Conservation (phyloP, 257 asterid genomes). For the Solanum rostratum region DNA sequence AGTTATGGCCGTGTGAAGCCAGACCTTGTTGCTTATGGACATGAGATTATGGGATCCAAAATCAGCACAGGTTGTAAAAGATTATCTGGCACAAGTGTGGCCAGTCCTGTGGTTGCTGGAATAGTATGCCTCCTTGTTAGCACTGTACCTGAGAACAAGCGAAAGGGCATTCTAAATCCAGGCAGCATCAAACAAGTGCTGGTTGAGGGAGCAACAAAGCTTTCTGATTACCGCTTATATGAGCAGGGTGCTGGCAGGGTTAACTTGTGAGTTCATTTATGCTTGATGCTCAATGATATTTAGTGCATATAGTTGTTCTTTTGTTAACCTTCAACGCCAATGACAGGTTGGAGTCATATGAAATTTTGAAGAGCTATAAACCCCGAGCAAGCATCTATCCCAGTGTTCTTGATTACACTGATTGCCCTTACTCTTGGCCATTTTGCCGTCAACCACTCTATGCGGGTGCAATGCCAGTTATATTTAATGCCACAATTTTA, state of each 20-base stretch:
- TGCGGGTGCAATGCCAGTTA: conserved; percentile 95
- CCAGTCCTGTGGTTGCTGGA: conserved; percentile 99
- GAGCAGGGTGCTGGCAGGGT: conserved; percentile 99
- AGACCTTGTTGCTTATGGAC: conserved; percentile 92
- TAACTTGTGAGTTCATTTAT: conserved; percentile 64
- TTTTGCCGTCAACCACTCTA: conserved; percentile 93
- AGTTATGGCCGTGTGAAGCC: conserved; percentile 98
- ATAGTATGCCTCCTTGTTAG: conserved; percentile 94
- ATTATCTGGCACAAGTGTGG: conserved; percentile 95
- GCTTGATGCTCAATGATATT: not conserved
- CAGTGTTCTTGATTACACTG: conserved; percentile 68
- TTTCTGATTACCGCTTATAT: conserved; percentile 81
- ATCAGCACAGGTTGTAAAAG: conserved; percentile 94
- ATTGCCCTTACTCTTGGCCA: conserved; percentile 99
- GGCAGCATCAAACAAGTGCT: conserved; percentile 92
- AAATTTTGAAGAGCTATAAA: conserved; percentile 69
- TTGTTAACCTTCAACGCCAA: conserved; percentile 6
- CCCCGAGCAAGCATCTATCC: conserved; percentile 98
- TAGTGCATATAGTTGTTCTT: not conserved
- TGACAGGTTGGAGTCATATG: conserved; percentile 72
- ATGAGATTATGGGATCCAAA: conserved; percentile 94
- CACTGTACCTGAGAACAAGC: conserved; percentile 62
- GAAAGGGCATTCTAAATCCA: conserved; percentile 69
- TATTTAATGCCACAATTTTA: conserved; percentile 78
- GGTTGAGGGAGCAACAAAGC: conserved; percentile 96